Evolutionary conservation across 768 basidiomycete species (phyloP).

Genomic region (Lactarius deliciosus): DNA sequence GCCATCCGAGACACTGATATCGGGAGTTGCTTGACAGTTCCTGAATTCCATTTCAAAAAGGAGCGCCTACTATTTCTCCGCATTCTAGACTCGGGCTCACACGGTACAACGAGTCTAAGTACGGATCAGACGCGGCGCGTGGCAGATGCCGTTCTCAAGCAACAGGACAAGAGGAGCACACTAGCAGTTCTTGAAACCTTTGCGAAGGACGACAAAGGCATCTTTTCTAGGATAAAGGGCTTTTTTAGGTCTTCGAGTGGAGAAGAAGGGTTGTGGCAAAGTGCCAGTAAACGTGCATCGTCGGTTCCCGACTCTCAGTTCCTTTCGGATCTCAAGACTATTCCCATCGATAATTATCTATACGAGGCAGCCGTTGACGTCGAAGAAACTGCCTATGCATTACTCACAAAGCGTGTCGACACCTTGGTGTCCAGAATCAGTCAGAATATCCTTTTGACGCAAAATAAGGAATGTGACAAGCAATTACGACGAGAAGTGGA

Average conservation of each 20-base stretch:
- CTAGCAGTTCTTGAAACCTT: no score
- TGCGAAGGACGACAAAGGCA: no score
- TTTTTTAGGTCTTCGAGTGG: no score
- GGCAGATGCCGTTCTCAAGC: no score
- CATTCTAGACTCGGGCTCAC: background rate
- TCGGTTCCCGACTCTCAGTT: constrained; percentile 3
- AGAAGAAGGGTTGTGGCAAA: background rate
- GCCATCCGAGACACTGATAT: background rate
- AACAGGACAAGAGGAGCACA: no score
- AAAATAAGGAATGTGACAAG: constrained; percentile 5
- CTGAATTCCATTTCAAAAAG: constrained; percentile 15
- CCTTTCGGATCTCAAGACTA: background rate
- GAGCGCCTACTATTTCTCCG: background rate
- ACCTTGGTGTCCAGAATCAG: background rate
- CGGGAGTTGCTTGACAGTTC: background rate
- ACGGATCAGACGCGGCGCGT: background rate
- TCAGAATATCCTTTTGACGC: background rate
- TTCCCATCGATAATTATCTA: background rate
- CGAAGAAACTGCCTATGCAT: background rate
- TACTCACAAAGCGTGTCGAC: constrained; percentile 1
- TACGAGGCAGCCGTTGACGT: background rate
- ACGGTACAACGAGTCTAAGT: background rate
- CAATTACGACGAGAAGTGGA: constrained; percentile 6
- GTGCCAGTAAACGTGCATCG: background rate
- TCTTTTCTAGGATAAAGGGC: no score